A percentile compares a stretch with the other conserved stretches of the same genome.
phyloP scores from a whole-genome alignment of 176 grass and related monocot genomes.

The Elaeis guineensis region DNA sequence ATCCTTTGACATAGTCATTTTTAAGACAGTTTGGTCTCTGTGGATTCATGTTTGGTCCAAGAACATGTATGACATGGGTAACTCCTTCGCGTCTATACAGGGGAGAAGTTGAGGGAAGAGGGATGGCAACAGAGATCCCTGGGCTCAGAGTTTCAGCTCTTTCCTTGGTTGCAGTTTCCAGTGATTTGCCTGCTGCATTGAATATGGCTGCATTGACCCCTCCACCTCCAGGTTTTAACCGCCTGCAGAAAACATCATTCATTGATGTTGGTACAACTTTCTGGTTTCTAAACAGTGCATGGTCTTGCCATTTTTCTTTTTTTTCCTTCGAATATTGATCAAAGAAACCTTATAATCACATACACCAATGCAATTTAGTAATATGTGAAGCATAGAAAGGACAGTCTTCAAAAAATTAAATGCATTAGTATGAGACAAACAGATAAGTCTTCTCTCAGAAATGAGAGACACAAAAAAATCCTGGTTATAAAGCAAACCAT shows the following conservation, averaged over 20 bases:
- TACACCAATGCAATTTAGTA: too few species aligned
- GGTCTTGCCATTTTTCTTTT: too few species aligned
- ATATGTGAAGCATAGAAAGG: too few species aligned
- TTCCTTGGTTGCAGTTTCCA: conserved; percentile 63
- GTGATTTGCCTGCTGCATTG: conserved; percentile 61
- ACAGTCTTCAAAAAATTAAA: too few species aligned
- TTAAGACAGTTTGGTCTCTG: conserved; percentile 75
- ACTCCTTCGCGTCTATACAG: conserved; percentile 62
- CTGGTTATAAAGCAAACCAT: too few species aligned
- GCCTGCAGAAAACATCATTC: conserved; percentile 34
- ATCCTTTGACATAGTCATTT: conserved; percentile 76
- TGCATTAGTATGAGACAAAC: too few species aligned
- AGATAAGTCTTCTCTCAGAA: too few species aligned
- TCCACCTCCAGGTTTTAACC: conserved; percentile 87
- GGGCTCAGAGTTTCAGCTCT: conserved; percentile 41
- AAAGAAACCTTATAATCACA: too few species aligned
- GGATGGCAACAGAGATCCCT: conserved; percentile 57
- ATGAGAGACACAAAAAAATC: too few species aligned
- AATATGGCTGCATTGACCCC: conserved; percentile 23
- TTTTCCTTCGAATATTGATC: too few species aligned
- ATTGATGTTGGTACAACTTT: too few species aligned
- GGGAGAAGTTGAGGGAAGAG: conserved; percentile 61
- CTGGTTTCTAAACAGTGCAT: too few species aligned
- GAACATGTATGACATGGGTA: conserved; percentile 94
- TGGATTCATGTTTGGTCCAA: conserved; percentile 96